Conservation (phyloP, 192 early-diverging fungal species). For the Coemansia javaensis region DNA sequence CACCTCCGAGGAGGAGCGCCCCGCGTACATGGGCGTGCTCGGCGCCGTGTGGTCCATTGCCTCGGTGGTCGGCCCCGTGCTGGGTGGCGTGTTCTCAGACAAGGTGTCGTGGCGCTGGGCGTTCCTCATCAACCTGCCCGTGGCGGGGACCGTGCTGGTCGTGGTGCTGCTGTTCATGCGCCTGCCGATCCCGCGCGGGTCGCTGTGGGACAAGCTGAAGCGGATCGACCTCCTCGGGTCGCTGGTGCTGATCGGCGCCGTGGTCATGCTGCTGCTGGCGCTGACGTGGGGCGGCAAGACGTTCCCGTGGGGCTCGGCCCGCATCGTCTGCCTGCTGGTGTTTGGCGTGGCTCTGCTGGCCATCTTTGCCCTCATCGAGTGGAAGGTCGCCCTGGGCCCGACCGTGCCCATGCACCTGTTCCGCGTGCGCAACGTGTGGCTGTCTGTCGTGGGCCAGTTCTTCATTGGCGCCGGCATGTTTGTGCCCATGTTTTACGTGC, state of each 20-base stretch:
- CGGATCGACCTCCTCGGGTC: slow-evolving; percentile 64
- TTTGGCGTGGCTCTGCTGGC: slow-evolving; percentile 48
- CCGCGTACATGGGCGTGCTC: slow-evolving; percentile 55
- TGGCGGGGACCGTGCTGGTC: slow-evolving; percentile 36
- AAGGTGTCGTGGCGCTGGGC: slow-evolving; percentile 45
- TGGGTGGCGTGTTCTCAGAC: slow-evolving; percentile 57
- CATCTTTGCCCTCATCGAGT: slow-evolving; percentile 52
- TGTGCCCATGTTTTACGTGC: slow-evolving; percentile 56
- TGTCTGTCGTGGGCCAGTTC: slow-evolving; percentile 15
- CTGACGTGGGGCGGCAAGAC: slow-evolving; percentile 67
- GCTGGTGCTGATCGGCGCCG: slow-evolving; percentile 50
- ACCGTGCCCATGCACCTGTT: slow-evolving; percentile 62
- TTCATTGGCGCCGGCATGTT: slow-evolving; percentile 48
- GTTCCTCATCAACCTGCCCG: slow-evolving; percentile 57
- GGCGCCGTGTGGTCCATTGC: slow-evolving; percentile 54
- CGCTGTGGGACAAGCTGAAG: slow-evolving; percentile 47
- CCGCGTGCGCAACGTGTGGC: slow-evolving; percentile 39
- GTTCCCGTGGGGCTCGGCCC: slow-evolving; percentile 64
- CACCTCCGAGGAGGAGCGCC: slow-evolving; percentile 55
- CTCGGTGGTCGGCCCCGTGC: slow-evolving; percentile 54
- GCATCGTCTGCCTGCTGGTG: slow-evolving; percentile 56
- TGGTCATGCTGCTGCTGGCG: slow-evolving; percentile 64
- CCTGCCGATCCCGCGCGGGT: slow-evolving; percentile 33
- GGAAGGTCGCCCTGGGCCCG: slow-evolving; percentile 53
- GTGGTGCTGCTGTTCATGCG: slow-evolving; percentile 31